Evolutionary conservation across 2,329 filamentous ascomycete species (phyloP).

Genomic region (Fusarium azukiicola): DNA sequence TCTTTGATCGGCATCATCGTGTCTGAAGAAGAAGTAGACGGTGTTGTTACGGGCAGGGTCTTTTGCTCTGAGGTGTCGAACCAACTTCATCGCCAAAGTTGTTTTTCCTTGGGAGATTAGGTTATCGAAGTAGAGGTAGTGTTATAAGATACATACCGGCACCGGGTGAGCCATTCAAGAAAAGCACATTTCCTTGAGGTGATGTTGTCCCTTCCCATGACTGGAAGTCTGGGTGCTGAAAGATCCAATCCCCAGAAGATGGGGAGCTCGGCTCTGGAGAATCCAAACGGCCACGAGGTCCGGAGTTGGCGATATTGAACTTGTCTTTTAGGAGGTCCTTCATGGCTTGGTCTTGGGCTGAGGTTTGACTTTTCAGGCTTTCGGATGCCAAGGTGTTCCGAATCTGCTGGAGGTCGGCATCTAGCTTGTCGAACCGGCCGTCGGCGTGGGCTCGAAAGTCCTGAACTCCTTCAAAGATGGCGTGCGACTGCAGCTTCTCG

Average conservation of each 20-base stretch:
- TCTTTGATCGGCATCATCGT: neutral
- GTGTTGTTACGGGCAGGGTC: neutral
- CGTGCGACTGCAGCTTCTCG: neutral
- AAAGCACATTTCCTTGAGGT: conserved; percentile 7
- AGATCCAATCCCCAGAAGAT: conserved; percentile 32
- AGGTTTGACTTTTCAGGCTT: fast-evolving
- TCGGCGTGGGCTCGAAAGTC: neutral
- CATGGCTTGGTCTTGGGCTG: neutral
- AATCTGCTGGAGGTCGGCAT: fast-evolving
- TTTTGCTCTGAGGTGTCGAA: conserved; percentile 10
- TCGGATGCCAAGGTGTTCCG: neutral
- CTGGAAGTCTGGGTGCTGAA: conserved; percentile 17
- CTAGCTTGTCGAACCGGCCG: fast-evolving
- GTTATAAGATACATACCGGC: conserved; percentile 14
- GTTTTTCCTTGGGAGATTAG: conserved; percentile 26
- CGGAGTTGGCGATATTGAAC: fast-evolving
- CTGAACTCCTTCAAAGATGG: neutral
- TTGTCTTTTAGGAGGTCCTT: neutral
- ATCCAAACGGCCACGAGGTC: fast-evolving
- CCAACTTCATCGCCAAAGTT: conserved; percentile 26
- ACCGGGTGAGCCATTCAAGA: conserved; percentile 37
- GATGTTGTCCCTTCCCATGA: neutral
- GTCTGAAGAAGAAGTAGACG: conserved; percentile 36
- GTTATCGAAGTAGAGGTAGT: neutral
- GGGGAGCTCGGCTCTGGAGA: neutral